Conservation (phyloP, 164 flowering plant genomes). For the Annona squamosa region DNA sequence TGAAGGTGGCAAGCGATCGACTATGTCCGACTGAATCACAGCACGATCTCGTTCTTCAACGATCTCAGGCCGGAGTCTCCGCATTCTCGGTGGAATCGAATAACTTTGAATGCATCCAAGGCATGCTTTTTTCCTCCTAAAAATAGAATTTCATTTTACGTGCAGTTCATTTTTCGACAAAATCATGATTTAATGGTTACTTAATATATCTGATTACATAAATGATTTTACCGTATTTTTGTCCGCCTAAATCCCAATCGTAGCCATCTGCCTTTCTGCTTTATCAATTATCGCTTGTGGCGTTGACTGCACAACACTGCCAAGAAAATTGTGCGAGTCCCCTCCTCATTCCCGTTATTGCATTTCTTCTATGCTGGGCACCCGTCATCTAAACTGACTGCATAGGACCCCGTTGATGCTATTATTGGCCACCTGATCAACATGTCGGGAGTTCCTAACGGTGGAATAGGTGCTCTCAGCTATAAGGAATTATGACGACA, state of each 20-base stretch:
- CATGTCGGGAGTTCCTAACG: no score
- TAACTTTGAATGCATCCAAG: conserved; percentile 66
- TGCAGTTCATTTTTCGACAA: not conserved
- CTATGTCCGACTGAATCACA: conserved; percentile 52
- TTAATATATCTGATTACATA: not conserved
- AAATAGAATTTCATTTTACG: not conserved
- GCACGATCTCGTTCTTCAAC: conserved; percentile 69
- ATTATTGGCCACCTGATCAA: no score
- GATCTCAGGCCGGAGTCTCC: conserved; percentile 48
- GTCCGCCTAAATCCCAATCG: not conserved
- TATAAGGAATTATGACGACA: no score
- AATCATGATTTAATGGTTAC: not conserved
- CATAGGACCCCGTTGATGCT: no score
- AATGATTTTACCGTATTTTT: no score
- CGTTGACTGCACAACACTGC: no score
- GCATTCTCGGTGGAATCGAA: conserved; percentile 57
- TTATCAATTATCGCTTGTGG: not conserved
- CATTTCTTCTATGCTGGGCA: no score
- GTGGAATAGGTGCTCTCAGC: no score
- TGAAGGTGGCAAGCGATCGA: conserved; percentile 76
- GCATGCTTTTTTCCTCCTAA: conserved; percentile 13
- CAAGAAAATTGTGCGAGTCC: no score
- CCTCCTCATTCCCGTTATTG: no score
- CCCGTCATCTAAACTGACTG: no score
- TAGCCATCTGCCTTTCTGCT: not conserved